Percentiles rank a stretch among this genome's conserved stretches.
Conservation (phyloP, 352 stramenopile species). For the Phytophthora hybrid region DNA sequence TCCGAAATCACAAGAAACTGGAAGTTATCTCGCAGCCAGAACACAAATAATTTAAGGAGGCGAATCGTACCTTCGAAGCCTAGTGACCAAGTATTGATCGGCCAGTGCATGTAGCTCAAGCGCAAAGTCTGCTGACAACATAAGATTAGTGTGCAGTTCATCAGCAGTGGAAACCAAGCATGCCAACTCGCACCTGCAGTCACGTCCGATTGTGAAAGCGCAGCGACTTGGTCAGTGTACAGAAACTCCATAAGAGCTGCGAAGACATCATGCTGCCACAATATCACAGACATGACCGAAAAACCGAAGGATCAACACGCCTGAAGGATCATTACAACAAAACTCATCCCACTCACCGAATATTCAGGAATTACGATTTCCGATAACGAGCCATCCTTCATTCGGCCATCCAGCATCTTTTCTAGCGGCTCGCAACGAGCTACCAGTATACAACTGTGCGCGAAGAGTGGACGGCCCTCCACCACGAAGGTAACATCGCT, state of each 20-base stretch:
- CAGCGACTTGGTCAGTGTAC: conserved; percentile 86
- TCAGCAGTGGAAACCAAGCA: not conserved
- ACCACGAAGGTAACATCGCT: conserved; percentile 90
- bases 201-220: conserved; percentile 50
- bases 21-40: not conserved
- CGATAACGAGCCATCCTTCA: conserved; percentile 75
- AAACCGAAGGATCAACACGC: conserved; percentile 2
- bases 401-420: conserved; percentile 91
- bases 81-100: conserved; percentile 86
- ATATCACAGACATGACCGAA: not conserved
- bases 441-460: conserved; percentile 89
- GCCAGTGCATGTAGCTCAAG: conserved; percentile 84
- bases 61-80: conserved; percentile 53
- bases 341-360: conserved; percentile 52
- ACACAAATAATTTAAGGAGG: not conserved
- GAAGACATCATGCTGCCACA: conserved; percentile 77
- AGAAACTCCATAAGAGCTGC: conserved; percentile 88
- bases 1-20: not conserved
- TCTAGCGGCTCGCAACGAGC: conserved; percentile 90
- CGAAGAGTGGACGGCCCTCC: conserved; percentile 70
- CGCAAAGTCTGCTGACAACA: conserved; percentile 59
- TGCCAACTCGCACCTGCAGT: conserved; percentile 46
- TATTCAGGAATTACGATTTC: conserved; percentile 82
- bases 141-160: not conserved
- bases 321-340: not conserved